Evolutionary conservation across 73 alveolate genomes (phyloP), one percentile per base, ranked within the genome.

Genomic region (Symbiodinium pilosum): DNA sequence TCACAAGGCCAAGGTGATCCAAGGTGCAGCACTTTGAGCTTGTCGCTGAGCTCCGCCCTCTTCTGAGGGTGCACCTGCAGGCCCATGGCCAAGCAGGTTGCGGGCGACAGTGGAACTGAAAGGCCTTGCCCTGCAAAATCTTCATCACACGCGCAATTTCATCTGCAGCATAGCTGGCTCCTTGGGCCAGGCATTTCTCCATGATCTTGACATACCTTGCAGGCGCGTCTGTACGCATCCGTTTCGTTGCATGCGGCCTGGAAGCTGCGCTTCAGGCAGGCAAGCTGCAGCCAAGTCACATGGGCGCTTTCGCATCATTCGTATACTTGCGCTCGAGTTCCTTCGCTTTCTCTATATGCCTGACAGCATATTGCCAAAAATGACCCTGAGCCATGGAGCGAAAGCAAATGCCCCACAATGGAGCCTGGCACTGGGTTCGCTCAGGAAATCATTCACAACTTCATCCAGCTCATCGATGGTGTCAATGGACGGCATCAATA

Each of bases 81-180:
- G 16, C 26, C 44, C 41, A 73, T 5, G 43, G 59, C 59, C 14
- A 14, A 6, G 59, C 59, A 47, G 59, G 59, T 9, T 47, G 59
- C 59, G 6, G 6, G 6, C 14, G 59, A 47, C 14, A 14, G 14
- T 9, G 59, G 14, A 47, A 6, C 59, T 47, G 59, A 8, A 43
- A 38, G n/a, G 95, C 97, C 97, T 91, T 91, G 54, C 97, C 97
- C 97, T 68, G 34, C 89, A 91, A 56, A 68, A 91, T 91, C 81
- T 91, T 91, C 97, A 91, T 91, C 42, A 91, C 88, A 30, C 97
- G 88, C 11, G 21, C 43, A 43, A 91, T 56, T 43, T 91, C 97
- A 1, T 91, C 97, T 21, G 34, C 75, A 2, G 97, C 87, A 43
- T 91, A 91, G 38, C 42, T 86, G 3, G 56, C 24, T 14, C 97